Conservation (phyloP, 768 basidiomycete species). For the Mrakia frigida region DNA sequence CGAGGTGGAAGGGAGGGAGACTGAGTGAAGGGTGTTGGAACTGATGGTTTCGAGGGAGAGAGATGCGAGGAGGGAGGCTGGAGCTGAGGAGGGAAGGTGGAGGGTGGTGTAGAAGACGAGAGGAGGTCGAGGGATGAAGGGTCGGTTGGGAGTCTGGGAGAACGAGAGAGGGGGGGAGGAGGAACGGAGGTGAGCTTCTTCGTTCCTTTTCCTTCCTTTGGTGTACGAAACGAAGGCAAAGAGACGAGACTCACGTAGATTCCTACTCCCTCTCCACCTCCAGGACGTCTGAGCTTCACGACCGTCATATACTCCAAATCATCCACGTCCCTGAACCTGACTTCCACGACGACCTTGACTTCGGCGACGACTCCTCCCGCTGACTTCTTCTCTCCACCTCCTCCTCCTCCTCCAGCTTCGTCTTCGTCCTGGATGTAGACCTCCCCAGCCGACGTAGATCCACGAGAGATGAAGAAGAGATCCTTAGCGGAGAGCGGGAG, state of each 20-base stretch:
- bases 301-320: conserved; percentile 5
- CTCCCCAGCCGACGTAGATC: background rate
- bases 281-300: background rate
- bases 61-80: background rate
- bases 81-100: background rate
- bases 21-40: background rate
- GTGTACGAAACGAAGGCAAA: no score
- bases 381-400: conserved; percentile 1
- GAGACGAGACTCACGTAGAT: background rate
- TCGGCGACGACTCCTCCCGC: background rate
- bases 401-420: background rate
- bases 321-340: background rate
- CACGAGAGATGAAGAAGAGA: background rate
- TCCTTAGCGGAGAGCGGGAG: background rate
- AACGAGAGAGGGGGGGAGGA: background rate
- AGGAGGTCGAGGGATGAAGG: conserved; percentile 9
- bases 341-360: background rate
- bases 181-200: background rate
- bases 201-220: background rate
- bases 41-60: background rate
- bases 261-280: conserved; percentile 1
- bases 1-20: background rate
- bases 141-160: background rate
- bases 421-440: background rate
- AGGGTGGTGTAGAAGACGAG: conserved; percentile 8